Evolutionary conservation across 768 basidiomycete genomes (phyloP), one percentile per base, ranked within the genome.

Genomic region (Hypsizygus marmoreus): DNA sequence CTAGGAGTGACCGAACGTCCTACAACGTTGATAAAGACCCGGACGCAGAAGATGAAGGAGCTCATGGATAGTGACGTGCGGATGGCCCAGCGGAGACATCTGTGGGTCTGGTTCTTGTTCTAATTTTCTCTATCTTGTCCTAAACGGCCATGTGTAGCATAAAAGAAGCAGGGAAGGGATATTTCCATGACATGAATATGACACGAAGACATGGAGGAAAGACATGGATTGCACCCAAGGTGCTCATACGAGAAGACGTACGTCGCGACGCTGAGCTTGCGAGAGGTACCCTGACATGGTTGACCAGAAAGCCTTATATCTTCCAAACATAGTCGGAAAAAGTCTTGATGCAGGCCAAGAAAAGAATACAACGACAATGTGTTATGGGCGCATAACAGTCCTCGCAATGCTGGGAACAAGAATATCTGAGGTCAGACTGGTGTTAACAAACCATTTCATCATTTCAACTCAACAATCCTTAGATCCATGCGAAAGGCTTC

Each of bases 211-310:
- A 92, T 55, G 94, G 92, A 12, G 95, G 95, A 12, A 98, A 98
- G 70, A 87, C 88, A 7, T 98, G 92, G 93, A 80, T 93, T 40
- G 94, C 93, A 9, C 95, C 94, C 1, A 82, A 78, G 16, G 87
- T 89, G 16, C 74, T 97, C 56, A 93, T 98, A 51, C 82, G 84
- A 22, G 90, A 93, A 70, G 91, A 95, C 54, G 95, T 95, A 60
- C 55, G 89, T 76, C 22, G 13, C 33, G 11, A 6, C 10, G 9
- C 11, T 36, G 13, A 31, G 7, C n/a, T 6, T 12, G 17, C 11
- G 29, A 14, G 14, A 11, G 25, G 20, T 9, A 23, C 23, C 5
- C 40, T 54, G n/a, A 54, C 19, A 38, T n/a, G 31, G 11, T 39
- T 9, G 16, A 14, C 13, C 60, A 98, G 95, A 88, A 85, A 85